A percentile compares a stretch with the other conserved stretches of the same genome.
phyloP scores from a whole-genome alignment of 495 filamentous ascomycete species.

The Glonium stellatum region DNA sequence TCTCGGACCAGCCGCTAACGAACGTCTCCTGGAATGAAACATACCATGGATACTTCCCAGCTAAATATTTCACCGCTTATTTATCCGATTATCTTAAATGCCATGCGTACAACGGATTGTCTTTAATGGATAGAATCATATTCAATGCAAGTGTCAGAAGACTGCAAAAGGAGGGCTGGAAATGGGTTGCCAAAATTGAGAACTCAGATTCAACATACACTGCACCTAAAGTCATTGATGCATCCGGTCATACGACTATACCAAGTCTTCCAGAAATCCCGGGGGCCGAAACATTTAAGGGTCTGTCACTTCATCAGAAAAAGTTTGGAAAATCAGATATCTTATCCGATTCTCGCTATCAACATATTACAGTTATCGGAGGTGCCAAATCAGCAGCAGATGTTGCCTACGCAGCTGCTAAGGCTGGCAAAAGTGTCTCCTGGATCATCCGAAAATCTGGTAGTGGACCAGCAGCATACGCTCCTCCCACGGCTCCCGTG shows the following conservation, averaged over 20 bases:
- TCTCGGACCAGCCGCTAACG: conserved; percentile 36
- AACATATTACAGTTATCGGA: conserved; percentile 36
- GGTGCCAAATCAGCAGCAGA: conserved; percentile 43
- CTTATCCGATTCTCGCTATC: conserved; percentile 20
- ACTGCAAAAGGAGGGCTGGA: conserved; percentile 26
- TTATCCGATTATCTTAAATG: conserved; percentile 38
- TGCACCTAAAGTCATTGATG: conserved; percentile 38
- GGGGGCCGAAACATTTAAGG: conserved; percentile 30
- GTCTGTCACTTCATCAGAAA: conserved; percentile 39
- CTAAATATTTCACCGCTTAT: conserved; percentile 40
- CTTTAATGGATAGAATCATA: conserved; percentile 32
- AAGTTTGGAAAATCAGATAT: conserved; percentile 36
- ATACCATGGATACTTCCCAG: conserved; percentile 34
- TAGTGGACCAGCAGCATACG: conserved; percentile 32
- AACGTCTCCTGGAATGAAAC: conserved; percentile 28
- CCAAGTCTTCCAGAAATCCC: conserved; percentile 37
- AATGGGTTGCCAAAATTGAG: conserved; percentile 29
- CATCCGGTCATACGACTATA: conserved; percentile 36
- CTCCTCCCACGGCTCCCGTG: conserved; percentile 23
- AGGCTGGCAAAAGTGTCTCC: conserved; percentile 35
- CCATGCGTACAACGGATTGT: conserved; percentile 30
- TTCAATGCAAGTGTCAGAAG: conserved; percentile 32
- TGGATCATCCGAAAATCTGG: conserved; percentile 41
- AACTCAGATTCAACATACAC: conserved; percentile 5
- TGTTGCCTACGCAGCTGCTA: conserved; percentile 38